Evolutionary conservation across 768 basidiomycete species (phyloP).

Genomic region (Xerocomellus dryophilus): DNA sequence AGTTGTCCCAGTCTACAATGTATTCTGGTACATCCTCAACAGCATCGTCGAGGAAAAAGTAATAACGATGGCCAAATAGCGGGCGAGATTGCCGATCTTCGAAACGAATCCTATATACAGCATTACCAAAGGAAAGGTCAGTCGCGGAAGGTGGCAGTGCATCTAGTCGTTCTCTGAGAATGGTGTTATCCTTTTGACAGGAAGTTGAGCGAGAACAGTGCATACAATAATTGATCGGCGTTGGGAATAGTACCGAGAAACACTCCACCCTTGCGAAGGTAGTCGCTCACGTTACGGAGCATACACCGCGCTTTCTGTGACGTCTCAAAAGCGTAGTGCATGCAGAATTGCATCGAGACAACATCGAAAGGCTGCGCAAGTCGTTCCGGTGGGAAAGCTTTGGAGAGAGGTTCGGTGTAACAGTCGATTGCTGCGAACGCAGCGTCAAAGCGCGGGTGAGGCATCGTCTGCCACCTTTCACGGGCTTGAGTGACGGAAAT

Average conservation of each 20-base stretch:
- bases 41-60: conserved; percentile 91
- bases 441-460: conserved; percentile 64
- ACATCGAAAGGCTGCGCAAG: conserved; percentile 81
- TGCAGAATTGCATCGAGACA: conserved; percentile 98
- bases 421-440: conserved; percentile 87
- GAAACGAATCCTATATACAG: conserved; percentile 86
- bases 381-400: conserved; percentile 59
- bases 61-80: conserved; percentile 87
- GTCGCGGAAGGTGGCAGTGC: conserved; percentile 59
- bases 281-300: conserved; percentile 84
- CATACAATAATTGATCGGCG: conserved; percentile 78
- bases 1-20: conserved; percentile 93
- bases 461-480: conserved; percentile 56
- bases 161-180: conserved; percentile 65
- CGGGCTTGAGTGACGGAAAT: conserved; percentile 89
- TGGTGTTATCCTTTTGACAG: conserved; percentile 13
- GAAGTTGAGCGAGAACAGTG: conserved; percentile 17
- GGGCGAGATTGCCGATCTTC: conserved; percentile 61
- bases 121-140: conserved; percentile 85
- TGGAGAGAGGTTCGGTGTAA: conserved; percentile 69
- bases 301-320: conserved; percentile 82
- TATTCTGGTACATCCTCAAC: conserved; percentile 98
- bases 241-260: conserved; percentile 98
- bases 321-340: conserved; percentile 99
- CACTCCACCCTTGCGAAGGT: conserved; percentile 80